These are phyloP conservation scores for Macrophomina tecta DNA, from an alignment of 2,329 filamentous ascomycete genomes.

Conservation along the genomic window DNA sequence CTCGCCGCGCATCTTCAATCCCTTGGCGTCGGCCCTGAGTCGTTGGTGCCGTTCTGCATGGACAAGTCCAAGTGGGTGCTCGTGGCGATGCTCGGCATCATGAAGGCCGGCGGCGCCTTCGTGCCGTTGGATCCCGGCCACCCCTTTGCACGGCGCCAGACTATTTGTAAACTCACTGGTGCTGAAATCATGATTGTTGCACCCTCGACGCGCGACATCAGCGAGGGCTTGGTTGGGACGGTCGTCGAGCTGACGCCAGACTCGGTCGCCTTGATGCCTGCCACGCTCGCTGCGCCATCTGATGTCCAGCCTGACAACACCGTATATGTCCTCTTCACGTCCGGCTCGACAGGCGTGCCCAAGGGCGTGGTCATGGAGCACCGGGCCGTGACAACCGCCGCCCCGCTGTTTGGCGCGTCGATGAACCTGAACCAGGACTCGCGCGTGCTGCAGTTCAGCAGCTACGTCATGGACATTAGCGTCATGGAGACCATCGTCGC, in stretches of 20 bases:
- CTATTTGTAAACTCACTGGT: constrained; percentile 36
- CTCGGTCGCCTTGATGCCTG: not conserved
- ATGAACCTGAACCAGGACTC: constrained; percentile 33
- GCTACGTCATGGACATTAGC: constrained; percentile 61
- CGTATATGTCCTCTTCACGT: not conserved
- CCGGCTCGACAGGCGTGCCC: not conserved
- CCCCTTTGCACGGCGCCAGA: not conserved
- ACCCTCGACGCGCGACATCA: constrained; percentile 20
- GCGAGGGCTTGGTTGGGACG: constrained; percentile 30
- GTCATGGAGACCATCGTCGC: constrained; percentile 62
- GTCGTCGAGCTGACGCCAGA: constrained; percentile 11
- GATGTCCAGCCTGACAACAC: not conserved
- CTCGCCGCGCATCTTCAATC: constrained; percentile 40
- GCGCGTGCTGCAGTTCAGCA: constrained; percentile 56
- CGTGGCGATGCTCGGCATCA: constrained; percentile 46
- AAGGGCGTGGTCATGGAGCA: constrained; percentile 35
- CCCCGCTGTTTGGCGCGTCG: constrained; percentile 39
- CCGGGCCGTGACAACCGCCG: constrained; percentile 35
- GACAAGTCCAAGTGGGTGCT: constrained; percentile 46
- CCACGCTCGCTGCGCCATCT: not conserved
- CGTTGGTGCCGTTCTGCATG: constrained; percentile 46
- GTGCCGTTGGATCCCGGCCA: not conserved
- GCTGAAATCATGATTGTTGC: constrained; percentile 41
- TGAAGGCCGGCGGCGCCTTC: constrained; percentile 39
- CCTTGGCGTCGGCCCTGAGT: constrained; percentile 40